Evolutionary conservation across 78 protist genomes (phyloP), one percentile per base, ranked within the genome.

Genomic region (Acrasis kona): DNA sequence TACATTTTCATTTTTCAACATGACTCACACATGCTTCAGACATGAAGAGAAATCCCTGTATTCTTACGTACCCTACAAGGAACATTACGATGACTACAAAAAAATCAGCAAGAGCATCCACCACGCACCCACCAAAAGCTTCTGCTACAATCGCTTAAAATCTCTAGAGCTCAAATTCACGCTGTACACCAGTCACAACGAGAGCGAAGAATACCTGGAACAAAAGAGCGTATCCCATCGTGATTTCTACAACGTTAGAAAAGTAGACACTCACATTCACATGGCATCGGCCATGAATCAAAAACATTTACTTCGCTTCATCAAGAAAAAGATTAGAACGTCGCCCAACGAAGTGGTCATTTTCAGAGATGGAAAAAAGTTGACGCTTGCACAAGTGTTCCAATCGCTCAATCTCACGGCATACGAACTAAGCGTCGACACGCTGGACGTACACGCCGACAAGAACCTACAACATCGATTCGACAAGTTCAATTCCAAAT

Each of bases 251-350:
- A 93, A 95, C 74, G 87, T 89, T 32, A 85, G 93, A 57, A 96
- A 93, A 81, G 98, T 96, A 29, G 98, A 96, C 85, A 95, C 97
- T 28, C 97, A 95, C 82, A 87, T 96, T n/a, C 99, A 95, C 71
- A 91, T 84, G 35, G 69, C 93, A 8, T 81, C 97, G 6, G 81
- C 89, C 32, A 94, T 97, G 97, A 94, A 84, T 77, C 91, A 88
- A 71, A 88, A 89, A 82, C 97, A 95, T 68, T 78, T 97, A 31
- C 81, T 96, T 39, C 89, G 90, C 39, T 97, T 96, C 84, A 97
- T 97, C 73, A 91, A 92, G 77, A 32, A 65, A 65, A 92, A 87
- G 38, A 74, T 67, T 61, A 78, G 41, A 72, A 29, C 41, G 35
- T 10, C 9, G 10, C 50, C 37, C n/a, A 65, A 78, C 29, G 67